Evolutionary conservation across 805 yeast genomes (phyloP).

Genomic region (Nakazawaea peltata): DNA sequence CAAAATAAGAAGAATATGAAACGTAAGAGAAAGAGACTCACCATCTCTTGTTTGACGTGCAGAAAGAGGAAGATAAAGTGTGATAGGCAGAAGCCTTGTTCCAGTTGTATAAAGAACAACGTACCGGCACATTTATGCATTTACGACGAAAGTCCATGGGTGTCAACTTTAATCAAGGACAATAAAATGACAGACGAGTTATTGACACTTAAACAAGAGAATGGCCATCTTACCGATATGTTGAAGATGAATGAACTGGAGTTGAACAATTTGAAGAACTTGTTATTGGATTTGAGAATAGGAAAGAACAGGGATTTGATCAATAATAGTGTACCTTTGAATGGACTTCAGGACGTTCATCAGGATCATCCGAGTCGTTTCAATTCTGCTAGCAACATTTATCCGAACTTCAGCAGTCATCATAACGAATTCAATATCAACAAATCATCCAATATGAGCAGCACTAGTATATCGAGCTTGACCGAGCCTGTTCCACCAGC

Average conservation of each 20-base stretch:
- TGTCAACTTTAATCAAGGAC: constrained; percentile 10
- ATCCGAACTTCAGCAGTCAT: too few species aligned
- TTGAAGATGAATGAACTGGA: constrained; percentile 10
- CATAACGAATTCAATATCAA: too few species aligned
- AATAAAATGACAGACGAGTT: constrained; percentile 9
- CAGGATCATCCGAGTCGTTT: too few species aligned
- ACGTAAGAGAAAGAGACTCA: constrained; percentile 15
- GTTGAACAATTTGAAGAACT: constrained; percentile 5
- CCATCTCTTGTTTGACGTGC: constrained; percentile 21
- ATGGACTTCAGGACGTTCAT: too few species aligned
- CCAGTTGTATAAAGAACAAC: constrained; percentile 18
- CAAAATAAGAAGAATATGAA: neutral
- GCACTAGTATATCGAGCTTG: too few species aligned
- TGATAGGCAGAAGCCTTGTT: constrained; percentile 23
- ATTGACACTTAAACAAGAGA: constrained; percentile 7
- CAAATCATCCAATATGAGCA: too few species aligned
- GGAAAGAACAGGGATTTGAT: neutral
- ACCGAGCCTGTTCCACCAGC: too few species aligned
- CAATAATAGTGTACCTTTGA: too few species aligned
- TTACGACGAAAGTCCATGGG: constrained; percentile 10
- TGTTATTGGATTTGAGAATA: constrained; percentile 2
- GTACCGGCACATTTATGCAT: constrained; percentile 11
- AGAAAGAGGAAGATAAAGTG: constrained; percentile 23
- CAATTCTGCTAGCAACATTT: too few species aligned
- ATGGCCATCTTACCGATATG: constrained; percentile 6